Evolutionary conservation across 768 basidiomycete genomes (phyloP), one percentile per base, ranked within the genome.

Genomic region (Tulasnella sp.): DNA sequence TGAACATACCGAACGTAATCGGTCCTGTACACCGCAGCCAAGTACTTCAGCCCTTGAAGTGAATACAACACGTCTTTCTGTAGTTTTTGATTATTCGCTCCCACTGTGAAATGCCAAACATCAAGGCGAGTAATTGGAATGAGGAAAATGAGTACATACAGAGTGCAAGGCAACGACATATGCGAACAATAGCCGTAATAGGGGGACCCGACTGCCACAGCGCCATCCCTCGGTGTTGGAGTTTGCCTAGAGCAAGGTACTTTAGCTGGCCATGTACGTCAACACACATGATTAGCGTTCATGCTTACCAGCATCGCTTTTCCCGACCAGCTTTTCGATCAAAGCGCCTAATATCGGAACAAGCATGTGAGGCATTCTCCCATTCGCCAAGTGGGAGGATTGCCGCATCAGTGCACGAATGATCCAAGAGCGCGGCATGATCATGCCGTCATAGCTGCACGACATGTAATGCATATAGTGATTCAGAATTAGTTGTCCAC

Each of bases 341-440:
- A 49, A 49, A 49, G 49, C 11, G 6, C 22, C 49, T 7, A 49
- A n/a, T n/a, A 49, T n/a, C n/a, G 49, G 49, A 49, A 49, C 49
- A 9, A 49, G 49, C 2, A 49, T 4, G 6, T 49, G 11, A n/a
- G 49, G 49, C 49, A 49, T 49, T 49, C 22, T 22, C 11, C 49
- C 49, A n/a, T 49, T 49, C 11, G 49, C 22, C 49, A 4, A 22
- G 8, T 49, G 11, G 49, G 49, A 49, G n/a, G 49, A 49, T n/a
- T 49, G 22, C n/a, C 49, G 49, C 49, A 49, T 49, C 19, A 74
- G 36, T 2, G 22, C 73, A 12, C 73, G 73, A 12, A 58, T 31
- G 22, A 74, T 54, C 73, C 73, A 74, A 19, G 73, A 74, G 36
- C 73, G 45, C 34, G 73, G 73, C 54, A 74, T 34, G 14, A n/a